A percentile compares a stretch with the other conserved stretches of the same genome.
phyloP scores from a whole-genome alignment of 805 yeast genomes.

The Pichia heedii region DNA sequence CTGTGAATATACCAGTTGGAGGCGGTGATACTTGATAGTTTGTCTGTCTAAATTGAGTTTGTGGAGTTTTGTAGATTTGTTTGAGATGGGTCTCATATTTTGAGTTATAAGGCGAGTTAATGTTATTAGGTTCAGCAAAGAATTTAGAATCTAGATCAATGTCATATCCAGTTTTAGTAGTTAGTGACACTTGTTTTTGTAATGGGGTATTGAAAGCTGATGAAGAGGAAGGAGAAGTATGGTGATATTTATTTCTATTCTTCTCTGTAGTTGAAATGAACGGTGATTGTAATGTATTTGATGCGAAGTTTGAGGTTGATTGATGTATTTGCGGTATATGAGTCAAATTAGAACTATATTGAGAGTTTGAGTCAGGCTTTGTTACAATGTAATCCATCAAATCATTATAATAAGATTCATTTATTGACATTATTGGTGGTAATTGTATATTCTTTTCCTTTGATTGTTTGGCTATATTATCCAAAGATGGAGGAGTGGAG shows the following conservation, averaged over 20 bases:
- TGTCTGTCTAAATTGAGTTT: background rate
- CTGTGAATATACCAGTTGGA: constrained; percentile 4
- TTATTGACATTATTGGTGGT: background rate
- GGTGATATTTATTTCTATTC: background rate
- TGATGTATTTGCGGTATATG: background rate
- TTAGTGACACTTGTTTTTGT: background rate
- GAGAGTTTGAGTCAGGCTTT: background rate
- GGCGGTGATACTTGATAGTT: constrained; percentile 6
- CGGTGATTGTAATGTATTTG: constrained; percentile 1
- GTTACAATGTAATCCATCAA: constrained; percentile 3
- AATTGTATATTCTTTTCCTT: background rate
- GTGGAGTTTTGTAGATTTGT: background rate
- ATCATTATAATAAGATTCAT: constrained; percentile 3
- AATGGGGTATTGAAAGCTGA: background rate
- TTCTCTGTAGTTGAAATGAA: background rate
- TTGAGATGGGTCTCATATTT: background rate
- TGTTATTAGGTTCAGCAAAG: background rate
- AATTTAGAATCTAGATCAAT: background rate
- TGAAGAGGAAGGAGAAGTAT: no score
- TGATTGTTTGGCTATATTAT: background rate
- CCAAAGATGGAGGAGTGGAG: constrained; percentile 3
- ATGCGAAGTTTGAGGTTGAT: background rate
- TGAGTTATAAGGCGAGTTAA: background rate
- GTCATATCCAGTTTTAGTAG: background rate
- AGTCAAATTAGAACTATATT: background rate